These are phyloP conservation scores for Phaeoacremonium minimum DNA, from an alignment of 2,329 filamentous ascomycete species.

Conservation along the genomic window DNA sequence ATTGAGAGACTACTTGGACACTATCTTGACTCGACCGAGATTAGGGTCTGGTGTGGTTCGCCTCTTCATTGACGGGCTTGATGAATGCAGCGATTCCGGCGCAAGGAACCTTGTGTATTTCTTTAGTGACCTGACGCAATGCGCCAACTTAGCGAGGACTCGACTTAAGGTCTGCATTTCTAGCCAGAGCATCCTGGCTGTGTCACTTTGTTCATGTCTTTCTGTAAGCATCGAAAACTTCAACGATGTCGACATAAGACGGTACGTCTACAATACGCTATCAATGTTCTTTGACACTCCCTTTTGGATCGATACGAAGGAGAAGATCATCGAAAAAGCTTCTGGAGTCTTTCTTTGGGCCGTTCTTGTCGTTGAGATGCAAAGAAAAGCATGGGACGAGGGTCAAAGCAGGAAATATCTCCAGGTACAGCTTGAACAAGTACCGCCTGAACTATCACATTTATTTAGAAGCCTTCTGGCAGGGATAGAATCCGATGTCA, in stretches of 20 bases:
- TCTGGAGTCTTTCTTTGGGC: conserved; percentile 10
- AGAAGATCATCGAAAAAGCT: conserved; percentile 3
- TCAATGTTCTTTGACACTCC: too few relatives aligned
- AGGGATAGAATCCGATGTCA: too few relatives aligned
- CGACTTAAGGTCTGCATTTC: conserved; percentile 8
- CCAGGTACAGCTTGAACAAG: too few relatives aligned
- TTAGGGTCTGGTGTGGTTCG: too few relatives aligned
- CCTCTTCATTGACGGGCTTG: conserved; percentile 13
- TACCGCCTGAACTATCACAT: too few relatives aligned
- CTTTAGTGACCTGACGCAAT: conserved; percentile 1
- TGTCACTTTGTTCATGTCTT: conserved; percentile 3
- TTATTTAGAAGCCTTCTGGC: too few relatives aligned
- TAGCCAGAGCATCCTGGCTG: conserved; percentile 3
- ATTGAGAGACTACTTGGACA: too few relatives aligned
- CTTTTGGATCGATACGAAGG: too few relatives aligned
- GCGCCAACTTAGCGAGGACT: neutral
- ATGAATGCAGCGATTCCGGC: conserved; percentile 7
- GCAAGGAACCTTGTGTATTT: neutral
- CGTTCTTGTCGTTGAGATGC: conserved; percentile 6
- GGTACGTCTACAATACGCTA: conserved; percentile 5
- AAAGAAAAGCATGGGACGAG: conserved; percentile 4
- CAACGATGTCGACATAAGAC: conserved; percentile 7
- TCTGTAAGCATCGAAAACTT: conserved; percentile 4
- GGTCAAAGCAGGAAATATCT: conserved; percentile 4
- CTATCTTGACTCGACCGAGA: neutral